Evolutionary conservation across 495 filamentous ascomycete genomes (phyloP).

Genomic region (Tuber calosporum): DNA sequence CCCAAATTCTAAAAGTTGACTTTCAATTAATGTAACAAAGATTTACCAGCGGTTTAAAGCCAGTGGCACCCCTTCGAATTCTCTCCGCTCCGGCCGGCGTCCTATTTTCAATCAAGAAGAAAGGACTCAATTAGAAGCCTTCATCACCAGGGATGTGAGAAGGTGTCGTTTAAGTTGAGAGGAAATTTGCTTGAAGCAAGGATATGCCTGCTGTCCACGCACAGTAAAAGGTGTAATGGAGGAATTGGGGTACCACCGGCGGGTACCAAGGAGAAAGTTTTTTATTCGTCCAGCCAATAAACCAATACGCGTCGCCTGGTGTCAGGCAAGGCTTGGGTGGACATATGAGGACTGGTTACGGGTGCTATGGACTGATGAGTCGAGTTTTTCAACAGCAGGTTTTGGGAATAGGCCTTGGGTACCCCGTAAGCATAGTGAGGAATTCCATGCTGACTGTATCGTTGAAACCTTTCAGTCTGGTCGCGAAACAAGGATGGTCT

Average conservation of each 20-base stretch:
- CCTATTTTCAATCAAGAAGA: conserved; percentile 10
- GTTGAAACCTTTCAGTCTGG: conserved; percentile 13
- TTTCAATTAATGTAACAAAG: neutral
- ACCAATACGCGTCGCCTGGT: neutral
- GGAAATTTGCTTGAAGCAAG: neutral
- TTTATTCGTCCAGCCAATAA: neutral
- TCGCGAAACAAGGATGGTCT: conserved; percentile 9
- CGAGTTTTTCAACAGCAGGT: conserved; percentile 11
- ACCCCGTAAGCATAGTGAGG: conserved; percentile 7
- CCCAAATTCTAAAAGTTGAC: too few relatives aligned
- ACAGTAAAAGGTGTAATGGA: neutral
- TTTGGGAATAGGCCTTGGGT: conserved; percentile 8
- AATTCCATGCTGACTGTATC: conserved; percentile 17
- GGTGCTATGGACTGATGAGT: conserved; percentile 23
- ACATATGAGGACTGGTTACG: conserved; percentile 12
- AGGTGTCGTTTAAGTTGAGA: neutral
- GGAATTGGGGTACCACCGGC: too few relatives aligned
- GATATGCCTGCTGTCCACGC: neutral
- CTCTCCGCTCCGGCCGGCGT: neutral
- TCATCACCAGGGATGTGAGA: conserved; percentile 1
- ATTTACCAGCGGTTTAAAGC: conserved; percentile 9
- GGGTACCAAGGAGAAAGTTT: too few relatives aligned
- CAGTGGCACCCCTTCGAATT: conserved; percentile 8
- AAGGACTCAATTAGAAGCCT: neutral
- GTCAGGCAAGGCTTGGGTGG: conserved; percentile 2